These are phyloP conservation scores for Pelargonium nanum DNA, from an alignment of 345 rosid genomes.

Conservation along the genomic window DNA sequence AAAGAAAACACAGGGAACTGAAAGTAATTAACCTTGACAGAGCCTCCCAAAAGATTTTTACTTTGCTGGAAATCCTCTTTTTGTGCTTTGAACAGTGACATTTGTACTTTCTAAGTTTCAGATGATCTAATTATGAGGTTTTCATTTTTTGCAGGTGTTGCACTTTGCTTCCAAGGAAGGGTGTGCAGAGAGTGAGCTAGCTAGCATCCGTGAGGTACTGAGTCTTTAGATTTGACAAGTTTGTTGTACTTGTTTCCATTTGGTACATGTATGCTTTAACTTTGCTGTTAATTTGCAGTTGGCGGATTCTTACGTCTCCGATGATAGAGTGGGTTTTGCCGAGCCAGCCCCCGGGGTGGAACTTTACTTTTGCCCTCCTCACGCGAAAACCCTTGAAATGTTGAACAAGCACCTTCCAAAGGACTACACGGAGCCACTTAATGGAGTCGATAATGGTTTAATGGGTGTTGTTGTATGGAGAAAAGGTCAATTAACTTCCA, in stretches of 20 bases:
- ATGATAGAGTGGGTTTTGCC: constrained; percentile 77
- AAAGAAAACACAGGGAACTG: background rate
- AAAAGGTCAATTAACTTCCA: constrained; percentile 46
- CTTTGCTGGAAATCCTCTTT: background rate
- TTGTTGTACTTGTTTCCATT: background rate
- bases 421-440: constrained; percentile 51
- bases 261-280: background rate
- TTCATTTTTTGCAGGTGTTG: constrained; percentile 42
- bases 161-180: constrained; percentile 62
- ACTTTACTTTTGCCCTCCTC: constrained; percentile 83
- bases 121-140: background rate
- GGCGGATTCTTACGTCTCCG: constrained; percentile 59
- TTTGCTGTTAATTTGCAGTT: constrained; percentile 32
- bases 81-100: background rate
- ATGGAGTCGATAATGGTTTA: constrained; percentile 61
- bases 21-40: no score
- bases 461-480: constrained; percentile 97
- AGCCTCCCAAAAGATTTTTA: background rate
- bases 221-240: background rate
- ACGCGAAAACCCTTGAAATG: constrained; percentile 44
- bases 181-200: constrained; percentile 42
- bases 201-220: constrained; percentile 54
- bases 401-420: constrained; percentile 58
- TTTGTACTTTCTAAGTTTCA: background rate
- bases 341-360: constrained; percentile 77